Percentiles rank a stretch among this genome's conserved stretches.
phyloP scores from a whole-genome alignment of 83 land plant species.

The Diphasiastrum complanatum region DNA sequence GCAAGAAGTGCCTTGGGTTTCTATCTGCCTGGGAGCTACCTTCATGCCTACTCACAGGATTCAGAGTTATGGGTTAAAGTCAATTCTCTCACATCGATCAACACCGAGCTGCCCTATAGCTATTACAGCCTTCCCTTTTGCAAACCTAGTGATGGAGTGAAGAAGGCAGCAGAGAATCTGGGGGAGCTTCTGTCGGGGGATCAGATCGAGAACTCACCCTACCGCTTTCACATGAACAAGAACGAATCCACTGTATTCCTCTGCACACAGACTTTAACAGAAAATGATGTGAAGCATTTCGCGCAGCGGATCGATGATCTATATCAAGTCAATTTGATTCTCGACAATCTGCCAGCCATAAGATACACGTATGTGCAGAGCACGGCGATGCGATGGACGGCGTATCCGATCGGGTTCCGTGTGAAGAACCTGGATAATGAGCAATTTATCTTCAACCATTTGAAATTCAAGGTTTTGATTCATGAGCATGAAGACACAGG shows the following conservation, averaged over 20 bases:
- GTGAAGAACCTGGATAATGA: background rate
- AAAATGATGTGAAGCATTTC: conserved; percentile 14
- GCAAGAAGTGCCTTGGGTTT: no score
- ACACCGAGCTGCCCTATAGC: conserved; percentile 61
- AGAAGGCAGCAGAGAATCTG: conserved; percentile 11
- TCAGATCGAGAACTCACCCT: conserved; percentile 9
- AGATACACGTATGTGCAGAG: background rate
- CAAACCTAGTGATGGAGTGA: conserved; percentile 32
- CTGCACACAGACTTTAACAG: conserved; percentile 1
- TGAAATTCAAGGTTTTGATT: no score
- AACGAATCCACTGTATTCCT: background rate
- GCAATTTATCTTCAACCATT: conserved; percentile 8
- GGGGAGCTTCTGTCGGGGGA: conserved; percentile 11
- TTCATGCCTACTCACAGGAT: conserved; percentile 33
- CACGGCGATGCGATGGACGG: background rate
- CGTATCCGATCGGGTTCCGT: background rate
- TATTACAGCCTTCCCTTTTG: conserved; percentile 63
- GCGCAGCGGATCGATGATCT: conserved; percentile 11
- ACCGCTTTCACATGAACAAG: background rate
- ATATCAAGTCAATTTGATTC: conserved; percentile 9
- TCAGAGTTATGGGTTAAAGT: conserved; percentile 43
- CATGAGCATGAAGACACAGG: conserved; percentile 1
- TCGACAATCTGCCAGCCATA: conserved; percentile 8
- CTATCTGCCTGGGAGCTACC: conserved; percentile 65
- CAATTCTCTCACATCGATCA: conserved; percentile 56